Conservation (phyloP, 768 basidiomycete species). For the Infundibulicybe gibba region DNA sequence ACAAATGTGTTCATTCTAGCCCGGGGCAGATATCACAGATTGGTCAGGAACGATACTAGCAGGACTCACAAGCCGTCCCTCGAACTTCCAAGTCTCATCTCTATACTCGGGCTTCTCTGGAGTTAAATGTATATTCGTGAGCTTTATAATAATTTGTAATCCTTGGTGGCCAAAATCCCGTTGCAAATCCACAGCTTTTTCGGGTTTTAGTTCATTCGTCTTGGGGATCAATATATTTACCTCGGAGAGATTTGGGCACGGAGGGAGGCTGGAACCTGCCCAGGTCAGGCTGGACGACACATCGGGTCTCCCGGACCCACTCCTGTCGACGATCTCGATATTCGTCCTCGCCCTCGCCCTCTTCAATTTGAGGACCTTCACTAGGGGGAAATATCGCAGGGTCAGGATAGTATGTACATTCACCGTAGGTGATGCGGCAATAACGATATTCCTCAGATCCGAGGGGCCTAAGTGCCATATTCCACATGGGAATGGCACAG, state of each 20-base stretch:
- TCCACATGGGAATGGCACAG: constrained; percentile 15
- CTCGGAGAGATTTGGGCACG: background rate
- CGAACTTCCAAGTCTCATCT: constrained; percentile 33
- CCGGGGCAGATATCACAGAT: background rate
- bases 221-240: background rate
- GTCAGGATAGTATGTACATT: constrained; percentile 3
- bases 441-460: background rate
- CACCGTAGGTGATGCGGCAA: constrained; percentile 5
- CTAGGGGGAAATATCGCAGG: background rate
- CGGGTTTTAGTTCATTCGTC: background rate
- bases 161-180: constrained; percentile 5
- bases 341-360: too few relatives aligned
- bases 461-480: constrained; percentile 15
- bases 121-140: constrained; percentile 10
- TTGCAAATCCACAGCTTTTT: constrained; percentile 3
- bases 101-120: constrained; percentile 29
- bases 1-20: constrained; percentile 15
- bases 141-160: constrained; percentile 23
- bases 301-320: constrained; percentile 1
- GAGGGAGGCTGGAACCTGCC: constrained; percentile 5
- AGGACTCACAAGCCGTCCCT: constrained; percentile 15
- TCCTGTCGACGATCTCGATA: background rate
- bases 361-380: constrained; percentile 1
- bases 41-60: background rate
- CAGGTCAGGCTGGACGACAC: constrained; percentile 9